phyloP scores from a whole-genome alignment of 371 early-diverging fungal species.

The Mucor sp. region DNA sequence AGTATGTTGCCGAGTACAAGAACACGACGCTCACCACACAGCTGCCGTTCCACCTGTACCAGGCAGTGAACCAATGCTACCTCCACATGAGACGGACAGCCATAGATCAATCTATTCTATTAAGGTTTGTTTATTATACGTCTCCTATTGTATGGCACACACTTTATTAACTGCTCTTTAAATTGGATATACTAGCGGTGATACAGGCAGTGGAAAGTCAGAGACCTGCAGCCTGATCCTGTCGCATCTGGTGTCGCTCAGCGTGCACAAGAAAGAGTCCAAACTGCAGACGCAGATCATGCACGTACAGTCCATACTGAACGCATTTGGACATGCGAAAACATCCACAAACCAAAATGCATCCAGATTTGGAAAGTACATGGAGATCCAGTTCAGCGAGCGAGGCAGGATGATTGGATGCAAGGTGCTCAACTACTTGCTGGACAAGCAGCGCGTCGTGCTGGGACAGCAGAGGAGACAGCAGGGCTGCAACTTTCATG shows the following conservation, averaged over 20 bases:
- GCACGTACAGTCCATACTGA: slow-evolving; percentile 74
- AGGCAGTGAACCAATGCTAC: slow-evolving; percentile 71
- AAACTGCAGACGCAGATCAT: slow-evolving; percentile 76
- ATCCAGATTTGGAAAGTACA: slow-evolving; percentile 88
- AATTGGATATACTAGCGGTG: slow-evolving; percentile 66
- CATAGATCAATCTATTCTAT: slow-evolving; percentile 79
- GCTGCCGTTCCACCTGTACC: slow-evolving; percentile 84
- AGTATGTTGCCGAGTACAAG: slow-evolving; percentile 71
- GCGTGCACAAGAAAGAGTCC: slow-evolving; percentile 80
- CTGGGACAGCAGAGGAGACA: slow-evolving; percentile 61
- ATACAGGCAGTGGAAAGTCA: slow-evolving; percentile 88
- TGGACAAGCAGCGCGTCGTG: slow-evolving; percentile 83
- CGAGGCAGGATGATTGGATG: slow-evolving; percentile 89
- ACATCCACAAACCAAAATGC: slow-evolving; percentile 60
- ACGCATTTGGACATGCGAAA: slow-evolving; percentile 87
- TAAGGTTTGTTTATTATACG: slow-evolving; percentile 42
- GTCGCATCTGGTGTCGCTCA: slow-evolving; percentile 72
- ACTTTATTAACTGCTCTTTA: background rate
- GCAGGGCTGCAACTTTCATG: slow-evolving; percentile 77
- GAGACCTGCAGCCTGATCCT: slow-evolving; percentile 66
- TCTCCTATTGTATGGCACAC: background rate
- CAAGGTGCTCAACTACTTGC: slow-evolving; percentile 89
- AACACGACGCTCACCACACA: slow-evolving; percentile 52
- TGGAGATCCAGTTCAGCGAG: slow-evolving; percentile 91
- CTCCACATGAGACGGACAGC: slow-evolving; percentile 84